phyloP scores from a whole-genome alignment of 768 basidiomycete species.

The Jaapia argillacea region DNA sequence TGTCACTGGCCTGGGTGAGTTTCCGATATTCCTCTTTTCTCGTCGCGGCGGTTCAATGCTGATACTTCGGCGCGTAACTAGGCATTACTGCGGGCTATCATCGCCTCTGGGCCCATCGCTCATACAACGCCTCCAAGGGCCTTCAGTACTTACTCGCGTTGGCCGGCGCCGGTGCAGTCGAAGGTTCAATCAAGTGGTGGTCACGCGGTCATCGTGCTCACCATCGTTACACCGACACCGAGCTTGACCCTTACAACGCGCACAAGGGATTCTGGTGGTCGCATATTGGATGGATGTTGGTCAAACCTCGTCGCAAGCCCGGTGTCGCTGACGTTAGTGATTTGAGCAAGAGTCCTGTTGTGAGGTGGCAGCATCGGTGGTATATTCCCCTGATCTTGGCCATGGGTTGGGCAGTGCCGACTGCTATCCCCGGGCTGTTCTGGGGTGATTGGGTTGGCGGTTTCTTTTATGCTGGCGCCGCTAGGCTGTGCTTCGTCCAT shows the following conservation, averaged over 20 bases:
- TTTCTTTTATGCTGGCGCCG: conserved; percentile 74
- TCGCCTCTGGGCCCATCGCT: conserved; percentile 92
- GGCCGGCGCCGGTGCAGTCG: conserved; percentile 84
- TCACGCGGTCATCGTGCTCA: conserved; percentile 95
- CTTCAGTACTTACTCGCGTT: conserved; percentile 80
- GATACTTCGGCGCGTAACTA: conserved; percentile 21
- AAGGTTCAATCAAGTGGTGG: conserved; percentile 99
- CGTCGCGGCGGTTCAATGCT: conserved; percentile 30
- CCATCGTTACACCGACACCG: conserved; percentile 95
- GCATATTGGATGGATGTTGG: conserved; percentile 88
- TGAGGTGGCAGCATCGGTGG: conserved; percentile 82
- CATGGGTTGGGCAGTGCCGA: conserved; percentile 70
- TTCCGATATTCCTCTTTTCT: conserved; percentile 14
- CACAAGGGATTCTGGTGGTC: conserved; percentile 83
- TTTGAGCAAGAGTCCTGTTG: conserved; percentile 66
- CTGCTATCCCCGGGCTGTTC: conserved; percentile 60
- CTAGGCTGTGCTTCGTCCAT: conserved; percentile 77
- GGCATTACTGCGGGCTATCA: conserved; percentile 94
- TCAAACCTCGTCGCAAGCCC: conserved; percentile 84
- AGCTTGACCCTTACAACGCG: conserved; percentile 92
- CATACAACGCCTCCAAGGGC: conserved; percentile 84
- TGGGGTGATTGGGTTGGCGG: conserved; percentile 89
- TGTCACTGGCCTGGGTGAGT: conserved; percentile 73
- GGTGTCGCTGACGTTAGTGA: conserved; percentile 89
- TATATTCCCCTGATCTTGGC: conserved; percentile 62